Evolutionary conservation across 768 basidiomycete species (phyloP), one percentile per base, ranked within the genome.

Genomic region (Mycena pura): DNA sequence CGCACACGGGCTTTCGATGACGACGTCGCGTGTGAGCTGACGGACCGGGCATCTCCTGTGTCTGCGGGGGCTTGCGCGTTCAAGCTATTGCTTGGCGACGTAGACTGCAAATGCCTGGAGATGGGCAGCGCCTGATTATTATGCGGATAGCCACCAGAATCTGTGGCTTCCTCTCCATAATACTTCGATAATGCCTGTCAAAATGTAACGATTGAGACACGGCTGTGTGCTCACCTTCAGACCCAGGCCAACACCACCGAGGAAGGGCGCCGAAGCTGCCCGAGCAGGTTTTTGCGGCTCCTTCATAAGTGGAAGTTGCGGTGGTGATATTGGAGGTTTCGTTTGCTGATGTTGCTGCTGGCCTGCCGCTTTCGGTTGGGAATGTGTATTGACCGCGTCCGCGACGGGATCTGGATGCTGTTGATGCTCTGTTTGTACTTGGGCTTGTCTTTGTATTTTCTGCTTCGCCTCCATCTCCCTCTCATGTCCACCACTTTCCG

Each of bases 1-100:
- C 57, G 44, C 31, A 43, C 29, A 10, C 49, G 53, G 15, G 28
- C 40, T 24, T 59, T 24, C 22, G 64, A 65, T 10, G 59, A 52
- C 13, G 59, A 61, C 19, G 64, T 65, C 46, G 60, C 52, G 21
- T 49, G 45, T 17, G 64, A 65, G 17, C 50, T 54, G 24, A 65
- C 60, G 5, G 64, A 65, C 10, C 64, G 59, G 40, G 60, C 25
- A 47, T 65, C 64, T n/a, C n/a, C n/a, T n/a, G n/a, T n/a, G 19
- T 55, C 64, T 17, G 22, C 24, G n/a, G 28, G 40, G 3, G 24
- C 17, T 9, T 57, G 36, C 13, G 50, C 36, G 27, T 15, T 53
- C 25, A 6, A 27, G 24, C 28, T 14, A 29, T 19, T 17, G 34
- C 10, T 36, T 36, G 34, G 34, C 34, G 34, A 17, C 10, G 9